Conservation (phyloP, 306 rosid genomes). For the Cucurbita pepo region DNA sequence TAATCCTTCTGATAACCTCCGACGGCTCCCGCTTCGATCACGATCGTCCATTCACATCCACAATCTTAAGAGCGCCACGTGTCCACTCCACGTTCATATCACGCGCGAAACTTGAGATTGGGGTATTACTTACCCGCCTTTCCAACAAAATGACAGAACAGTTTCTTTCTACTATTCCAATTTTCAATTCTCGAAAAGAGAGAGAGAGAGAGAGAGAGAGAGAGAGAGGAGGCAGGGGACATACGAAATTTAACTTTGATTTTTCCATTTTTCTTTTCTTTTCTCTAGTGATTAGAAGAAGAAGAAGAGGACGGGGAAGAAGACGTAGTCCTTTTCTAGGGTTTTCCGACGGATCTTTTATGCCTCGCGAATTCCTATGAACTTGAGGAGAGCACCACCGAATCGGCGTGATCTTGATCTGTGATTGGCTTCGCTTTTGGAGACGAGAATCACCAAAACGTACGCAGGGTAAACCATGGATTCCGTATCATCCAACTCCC, state of each 20-base stretch:
- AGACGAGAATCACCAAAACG: not conserved
- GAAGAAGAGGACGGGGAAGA: not conserved
- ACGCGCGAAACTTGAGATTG: not conserved
- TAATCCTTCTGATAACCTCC: not conserved
- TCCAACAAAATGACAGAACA: not conserved
- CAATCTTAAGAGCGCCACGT: not conserved
- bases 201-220: not conserved
- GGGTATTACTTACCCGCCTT: not conserved
- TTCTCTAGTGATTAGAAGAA: not conserved
- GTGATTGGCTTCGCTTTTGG: not conserved
- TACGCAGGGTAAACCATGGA: constrained; percentile 31
- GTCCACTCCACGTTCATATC: not conserved
- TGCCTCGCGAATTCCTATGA: constrained; percentile 37
- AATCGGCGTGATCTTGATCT: constrained; percentile 26
- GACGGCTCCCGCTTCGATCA: not conserved
- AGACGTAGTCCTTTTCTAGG: constrained; percentile 8
- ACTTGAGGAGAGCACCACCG: constrained; percentile 10
- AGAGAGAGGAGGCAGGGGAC: not conserved
- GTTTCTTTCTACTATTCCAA: not conserved
- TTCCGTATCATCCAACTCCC: constrained; percentile 68
- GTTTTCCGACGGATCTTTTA: constrained; percentile 10
- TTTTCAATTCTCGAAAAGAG: not conserved
- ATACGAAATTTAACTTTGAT: not conserved
- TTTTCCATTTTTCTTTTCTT: not conserved
- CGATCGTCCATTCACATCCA: not conserved